phyloP scores from a whole-genome alignment of 306 rosid species.

The Astragalus membranaceus region DNA sequence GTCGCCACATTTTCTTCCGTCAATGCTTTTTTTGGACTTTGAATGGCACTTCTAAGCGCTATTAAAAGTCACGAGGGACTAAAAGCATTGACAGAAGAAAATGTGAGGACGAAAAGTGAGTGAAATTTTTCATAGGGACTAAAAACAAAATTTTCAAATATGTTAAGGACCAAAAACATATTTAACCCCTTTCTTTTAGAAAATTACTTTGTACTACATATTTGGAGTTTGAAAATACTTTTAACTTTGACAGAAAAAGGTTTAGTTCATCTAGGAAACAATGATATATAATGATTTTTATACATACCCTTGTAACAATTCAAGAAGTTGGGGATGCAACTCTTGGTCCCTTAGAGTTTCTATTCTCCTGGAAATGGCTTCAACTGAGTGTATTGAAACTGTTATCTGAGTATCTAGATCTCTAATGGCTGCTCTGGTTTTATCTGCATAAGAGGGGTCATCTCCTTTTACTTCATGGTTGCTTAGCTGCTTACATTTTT shows the following conservation, averaged over 20 bases:
- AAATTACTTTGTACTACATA: not conserved
- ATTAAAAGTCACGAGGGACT: no score
- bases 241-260: not conserved
- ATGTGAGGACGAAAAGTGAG: no score
- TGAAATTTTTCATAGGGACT: no score
- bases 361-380: conserved; percentile 73
- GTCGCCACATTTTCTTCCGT: no score
- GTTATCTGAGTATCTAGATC: conserved; percentile 80
- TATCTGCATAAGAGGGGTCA: conserved; percentile 56
- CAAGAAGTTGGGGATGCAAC: conserved; percentile 84
- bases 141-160: no score
- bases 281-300: conserved; percentile 4
- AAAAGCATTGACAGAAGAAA: no score
- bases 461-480: conserved; percentile 77
- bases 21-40: no score
- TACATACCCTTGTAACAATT: conserved; percentile 67
- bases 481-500: conserved; percentile 60
- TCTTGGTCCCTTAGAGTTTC: conserved; percentile 87
- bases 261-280: not conserved
- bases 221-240: not conserved
- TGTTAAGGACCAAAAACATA: no score
- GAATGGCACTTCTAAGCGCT: no score
- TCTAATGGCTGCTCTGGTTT: conserved; percentile 66
- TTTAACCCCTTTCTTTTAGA: not conserved
- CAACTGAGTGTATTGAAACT: conserved; percentile 89